Base-by-base conservation (phyloP, 1,284 basidiomycete species). In the Mycena citricolor region DNA sequence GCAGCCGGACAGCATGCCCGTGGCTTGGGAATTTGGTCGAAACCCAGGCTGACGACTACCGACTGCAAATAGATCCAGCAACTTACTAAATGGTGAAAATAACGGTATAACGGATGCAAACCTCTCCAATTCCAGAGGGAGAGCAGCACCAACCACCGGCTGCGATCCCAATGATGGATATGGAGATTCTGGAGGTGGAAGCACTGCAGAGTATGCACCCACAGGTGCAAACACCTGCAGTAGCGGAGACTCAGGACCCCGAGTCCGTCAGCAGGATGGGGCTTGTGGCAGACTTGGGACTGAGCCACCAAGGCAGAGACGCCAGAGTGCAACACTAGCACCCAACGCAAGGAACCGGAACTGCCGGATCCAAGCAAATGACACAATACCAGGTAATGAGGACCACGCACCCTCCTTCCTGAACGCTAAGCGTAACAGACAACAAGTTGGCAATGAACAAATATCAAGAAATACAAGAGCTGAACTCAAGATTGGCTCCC, bases 51-150 rank as follows among this genome's bases (percentile, higher is more conserved):
- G n/a, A n/a, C n/a, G n/a, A n/a, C n/a, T n/a, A n/a, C n/a, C n/a
- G n/a, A n/a, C n/a, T n/a, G n/a, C n/a, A n/a, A n/a, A n/a, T n/a
- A n/a, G n/a, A n/a, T n/a, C n/a, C n/a, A n/a, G n/a, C n/a, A n/a
- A n/a, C n/a, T n/a, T n/a, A n/a, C n/a, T n/a, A n/a, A n/a, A n/a
- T n/a, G n/a, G n/a, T n/a, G n/a, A n/a, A n/a, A n/a, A n/a, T n/a
- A n/a, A n/a, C n/a, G n/a, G n/a, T n/a, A n/a, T n/a, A n/a, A n/a
- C n/a, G n/a, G n/a, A n/a, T n/a, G n/a, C n/a, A n/a, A n/a, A n/a
- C 35, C 36, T 39, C 42, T 44, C 42, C 25, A 14, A 36, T 32
- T 31, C 42, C 25, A 31, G 42, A 44, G 42, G 42, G 42, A 36
- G 23, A 6, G 23, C 30, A 29, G 42, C 35, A 8, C 8, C 33